Evolutionary conservation across 345 rosid species (phyloP), one percentile per base, ranked within the genome.

Genomic region (Durio zibethinus): DNA sequence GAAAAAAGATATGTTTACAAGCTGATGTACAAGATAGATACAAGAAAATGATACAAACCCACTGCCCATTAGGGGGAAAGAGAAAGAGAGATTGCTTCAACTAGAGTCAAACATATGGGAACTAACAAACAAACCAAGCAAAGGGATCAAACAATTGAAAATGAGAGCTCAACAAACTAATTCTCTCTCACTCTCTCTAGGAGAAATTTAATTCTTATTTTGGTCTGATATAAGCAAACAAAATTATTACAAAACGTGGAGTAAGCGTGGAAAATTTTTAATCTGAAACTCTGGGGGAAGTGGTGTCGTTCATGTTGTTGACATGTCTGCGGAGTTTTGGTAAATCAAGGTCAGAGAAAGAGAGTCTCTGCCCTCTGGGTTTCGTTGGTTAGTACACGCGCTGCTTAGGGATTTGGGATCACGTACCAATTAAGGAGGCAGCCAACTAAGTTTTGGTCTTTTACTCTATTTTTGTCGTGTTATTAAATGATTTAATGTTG

Each of bases 151-250:
- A 83, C 62, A 71, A 74, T 45, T 59, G 97, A 94, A 87, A 90
- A 81, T 42, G 98, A 94, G 91, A 91, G 97, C 86, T 87, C 93
- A 94, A 89, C 98, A 74, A 87, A 82, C 80, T 59, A 62, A 31
- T 71, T 52, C 38, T 6, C 52, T 31, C 59, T 7, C 59, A n/a
- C n/a, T n/a, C 48, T 47, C 25, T 29, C 25, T 18, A 14, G 20
- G 57, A 45, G 47, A 50, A 20, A 71, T 31, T 50, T 18, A 60
- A 78, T 76, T 76, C 31, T 35, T 77, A 31, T 56, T 53, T 68
- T 43, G 47, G 40, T 31, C 12, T 35, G 43, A 43, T 21, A 59
- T 20, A 33, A 33, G 48, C 74, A 38, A 77, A 53, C n/a, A 72
- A 14, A 73, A 12, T 45, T 10, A 1, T 27, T 35, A 65, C 60